Base-by-base conservation (phyloP, 176 grass and related monocot species). In the Poa pratensis region DNA sequence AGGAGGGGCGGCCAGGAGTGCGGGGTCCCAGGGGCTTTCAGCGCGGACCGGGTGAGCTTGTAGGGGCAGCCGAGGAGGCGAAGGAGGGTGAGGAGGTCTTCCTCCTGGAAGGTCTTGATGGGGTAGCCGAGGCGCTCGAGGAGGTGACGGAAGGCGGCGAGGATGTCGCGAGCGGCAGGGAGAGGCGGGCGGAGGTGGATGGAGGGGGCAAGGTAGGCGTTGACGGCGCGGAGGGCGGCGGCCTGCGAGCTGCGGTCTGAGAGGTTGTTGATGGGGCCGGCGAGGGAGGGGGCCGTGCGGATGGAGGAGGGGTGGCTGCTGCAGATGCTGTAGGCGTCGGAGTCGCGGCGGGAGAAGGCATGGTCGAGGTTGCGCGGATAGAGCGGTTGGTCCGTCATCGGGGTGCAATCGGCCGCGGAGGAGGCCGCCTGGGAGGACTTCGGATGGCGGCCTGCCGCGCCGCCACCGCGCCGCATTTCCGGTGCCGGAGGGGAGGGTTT, bases 1-100 rank as follows among this genome's bases (percentile, higher is more conserved):
- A 96, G 88, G 78, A 94, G 76, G 2, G 81, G 80, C 3, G 96
- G 96, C 96, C 96, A 96, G 10, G 84, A 74, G 76, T 94, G 96
- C 80, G 93, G 96, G 50, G 93, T 94, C 26, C 91, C 86, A 7
- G 96, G 91, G 46, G 88, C 88, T 54, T 94, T 92, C 64, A 99
- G 93, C 1, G 88, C 90, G 42, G 96, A 99, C 23, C 85, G 82
- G 58, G 82, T 91, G 71, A 95, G 81, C 75, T 92, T 96, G 51
- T 71, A 26, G 4, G 96, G 91, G 49, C 90, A 99, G 4, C 32
- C 39, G 8, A 99, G 78, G 15, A 85, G 1, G 42, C 82, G 89
- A 37, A 98, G 91, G 68, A 86, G 20, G 0, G 2, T 1, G 77
- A 90, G 69, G 17, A 98, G 80, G 55, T 98, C 93, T 0, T 92